A percentile compares a stretch with the other conserved stretches of the same genome.
phyloP scores from a whole-genome alignment of 176 grass and related monocot genomes.

The Echinochloa phyllopogon region DNA sequence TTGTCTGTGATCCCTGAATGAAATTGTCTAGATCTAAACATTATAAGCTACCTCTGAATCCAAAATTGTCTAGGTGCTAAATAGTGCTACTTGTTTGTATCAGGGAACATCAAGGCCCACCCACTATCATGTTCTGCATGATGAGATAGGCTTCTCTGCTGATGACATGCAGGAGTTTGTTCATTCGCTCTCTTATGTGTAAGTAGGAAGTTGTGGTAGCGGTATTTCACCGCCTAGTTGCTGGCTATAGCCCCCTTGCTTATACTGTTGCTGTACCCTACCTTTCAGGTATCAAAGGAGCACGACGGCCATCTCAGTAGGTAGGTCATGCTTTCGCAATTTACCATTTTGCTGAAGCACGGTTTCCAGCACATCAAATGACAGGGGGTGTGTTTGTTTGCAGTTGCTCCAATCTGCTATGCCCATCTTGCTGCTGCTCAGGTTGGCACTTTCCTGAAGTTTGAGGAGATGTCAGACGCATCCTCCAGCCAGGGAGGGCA shows the following conservation, averaged over 20 bases:
- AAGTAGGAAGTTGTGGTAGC: conserved; percentile 21
- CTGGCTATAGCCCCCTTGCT: not conserved
- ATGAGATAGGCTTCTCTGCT: conserved; percentile 76
- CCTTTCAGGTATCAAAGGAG: conserved; percentile 90
- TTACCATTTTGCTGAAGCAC: not conserved
- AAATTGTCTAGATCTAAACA: not conserved
- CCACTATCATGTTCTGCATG: conserved; percentile 87
- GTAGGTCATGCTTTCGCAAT: conserved; percentile 25
- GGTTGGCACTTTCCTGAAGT: conserved; percentile 79
- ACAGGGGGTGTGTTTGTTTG: not conserved
- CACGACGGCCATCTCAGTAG: conserved; percentile 82
- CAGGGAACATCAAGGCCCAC: conserved; percentile 90
- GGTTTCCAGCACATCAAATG: not conserved
- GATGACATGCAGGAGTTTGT: conserved; percentile 92
- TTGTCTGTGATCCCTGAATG: not conserved
- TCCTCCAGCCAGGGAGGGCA: conserved; percentile 79
- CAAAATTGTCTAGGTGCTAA: not conserved
- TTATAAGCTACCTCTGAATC: conserved; percentile 28
- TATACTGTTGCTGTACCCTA: not conserved
- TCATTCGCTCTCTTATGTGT: conserved; percentile 93
- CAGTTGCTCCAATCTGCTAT: conserved; percentile 90
- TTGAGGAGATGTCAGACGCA: conserved; percentile 72
- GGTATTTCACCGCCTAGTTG: not conserved
- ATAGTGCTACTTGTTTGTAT: not conserved
- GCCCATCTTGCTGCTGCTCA: conserved; percentile 80